These are phyloP conservation scores for Saccharomycopsis vini DNA, from an alignment of 805 yeast species.

Conservation along the genomic window DNA sequence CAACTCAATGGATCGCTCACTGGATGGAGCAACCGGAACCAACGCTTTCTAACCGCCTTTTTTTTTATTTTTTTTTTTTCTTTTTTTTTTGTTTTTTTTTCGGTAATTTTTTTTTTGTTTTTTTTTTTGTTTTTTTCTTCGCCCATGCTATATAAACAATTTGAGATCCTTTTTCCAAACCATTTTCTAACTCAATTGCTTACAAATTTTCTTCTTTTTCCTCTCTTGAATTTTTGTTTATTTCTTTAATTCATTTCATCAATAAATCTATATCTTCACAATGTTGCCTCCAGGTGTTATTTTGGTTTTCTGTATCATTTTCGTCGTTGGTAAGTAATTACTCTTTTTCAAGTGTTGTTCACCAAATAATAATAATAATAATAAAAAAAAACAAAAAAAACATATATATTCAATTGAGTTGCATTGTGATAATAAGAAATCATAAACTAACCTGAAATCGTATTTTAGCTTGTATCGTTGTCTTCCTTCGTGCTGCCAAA, in stretches of 20 bases:
- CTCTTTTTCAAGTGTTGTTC: background rate
- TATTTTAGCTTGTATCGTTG: constrained; percentile 24
- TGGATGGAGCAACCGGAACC: constrained; percentile 13
- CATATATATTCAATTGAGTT: background rate
- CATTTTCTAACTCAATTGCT: background rate
- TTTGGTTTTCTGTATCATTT: constrained; percentile 44
- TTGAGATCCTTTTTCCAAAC: background rate
- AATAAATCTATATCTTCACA: constrained; percentile 22
- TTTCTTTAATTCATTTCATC: background rate
- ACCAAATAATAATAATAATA: background rate
- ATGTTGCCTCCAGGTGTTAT: constrained; percentile 73
- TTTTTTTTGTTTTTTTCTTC: background rate
- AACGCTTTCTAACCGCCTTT: background rate
- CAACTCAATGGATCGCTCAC: too few species aligned
- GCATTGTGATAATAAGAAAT: too few species aligned
- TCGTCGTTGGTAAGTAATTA: constrained; percentile 26
- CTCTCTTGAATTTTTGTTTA: background rate
- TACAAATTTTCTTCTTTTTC: background rate
- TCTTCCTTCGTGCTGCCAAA: constrained; percentile 26
- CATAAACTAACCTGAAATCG: background rate
- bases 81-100: background rate
- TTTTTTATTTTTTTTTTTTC: background rate
- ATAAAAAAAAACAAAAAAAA: background rate
- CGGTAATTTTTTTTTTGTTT: background rate
- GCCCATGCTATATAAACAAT: background rate